Conservation (phyloP, 129 eudicot species). For the Flaveria sonorensis region DNA sequence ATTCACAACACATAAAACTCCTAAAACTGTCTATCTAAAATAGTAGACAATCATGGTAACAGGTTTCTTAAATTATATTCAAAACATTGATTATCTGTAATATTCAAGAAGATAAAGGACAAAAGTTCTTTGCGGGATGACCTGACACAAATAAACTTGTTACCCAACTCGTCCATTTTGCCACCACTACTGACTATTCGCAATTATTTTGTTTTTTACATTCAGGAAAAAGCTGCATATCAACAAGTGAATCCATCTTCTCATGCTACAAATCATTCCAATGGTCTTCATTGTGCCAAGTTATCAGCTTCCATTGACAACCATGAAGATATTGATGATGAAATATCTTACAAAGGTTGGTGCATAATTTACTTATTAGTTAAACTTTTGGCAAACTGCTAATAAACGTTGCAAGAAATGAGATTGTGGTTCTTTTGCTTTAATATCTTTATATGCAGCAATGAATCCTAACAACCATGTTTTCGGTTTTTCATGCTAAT, state of each 20-base stretch:
- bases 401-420: too few relatives aligned
- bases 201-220: background rate
- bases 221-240: conserved; percentile 7
- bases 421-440: too few relatives aligned
- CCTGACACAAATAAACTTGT: background rate
- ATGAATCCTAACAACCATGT: background rate
- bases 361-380: background rate
- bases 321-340: background rate
- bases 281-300: background rate
- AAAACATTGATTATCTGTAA: background rate
- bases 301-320: background rate
- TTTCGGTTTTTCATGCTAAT: background rate
- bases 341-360: conserved; percentile 10
- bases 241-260: background rate
- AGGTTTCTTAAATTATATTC: background rate
- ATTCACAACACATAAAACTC: too few relatives aligned
- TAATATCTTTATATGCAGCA: too few relatives aligned
- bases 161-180: background rate
- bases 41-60: background rate
- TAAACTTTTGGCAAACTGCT: too few relatives aligned
- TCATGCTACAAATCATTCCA: background rate
- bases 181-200: background rate
- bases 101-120: background rate
- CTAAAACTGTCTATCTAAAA: background rate
- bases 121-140: background rate